Percentiles rank a stretch among this genome's conserved stretches.
phyloP scores from a whole-genome alignment of 192 early-diverging fungal genomes.

The Rhizophagus clarus region DNA sequence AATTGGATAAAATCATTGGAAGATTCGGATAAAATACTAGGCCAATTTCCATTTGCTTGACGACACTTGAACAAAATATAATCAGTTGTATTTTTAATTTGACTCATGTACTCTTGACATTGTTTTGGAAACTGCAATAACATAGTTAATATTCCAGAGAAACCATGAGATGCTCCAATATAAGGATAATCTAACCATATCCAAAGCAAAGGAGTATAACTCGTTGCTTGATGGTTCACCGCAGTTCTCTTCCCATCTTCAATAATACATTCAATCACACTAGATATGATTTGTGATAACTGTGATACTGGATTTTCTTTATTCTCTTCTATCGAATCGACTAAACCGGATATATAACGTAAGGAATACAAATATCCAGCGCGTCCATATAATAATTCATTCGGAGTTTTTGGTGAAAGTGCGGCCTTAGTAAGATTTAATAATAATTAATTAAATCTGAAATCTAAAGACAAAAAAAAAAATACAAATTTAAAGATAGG shows the following conservation, averaged over 20 bases:
- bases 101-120: not conserved
- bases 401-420: not conserved
- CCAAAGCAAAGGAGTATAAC: slow-evolving; percentile 14
- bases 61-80: slow-evolving; percentile 15
- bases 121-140: slow-evolving; percentile 5
- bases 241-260: slow-evolving; percentile 1
- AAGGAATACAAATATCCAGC: slow-evolving; percentile 13
- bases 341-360: not conserved
- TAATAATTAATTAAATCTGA: not conserved
- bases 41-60: slow-evolving; percentile 22
- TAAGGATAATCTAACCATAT: not conserved
- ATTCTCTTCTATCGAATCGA: not conserved
- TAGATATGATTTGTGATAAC: not conserved
- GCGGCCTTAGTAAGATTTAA: not conserved
- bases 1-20: slow-evolving; percentile 10
- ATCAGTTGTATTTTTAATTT: not conserved
- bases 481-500: no score
- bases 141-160: slow-evolving; percentile 6
- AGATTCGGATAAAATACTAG: not conserved
- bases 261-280: slow-evolving; percentile 7
- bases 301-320: no score
- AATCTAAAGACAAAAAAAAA: not conserved
- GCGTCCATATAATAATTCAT: slow-evolving; percentile 18
- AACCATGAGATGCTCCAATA: slow-evolving; percentile 21
- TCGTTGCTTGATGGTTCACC: not conserved